Evolutionary conservation across 2,329 filamentous ascomycete genomes (phyloP), one percentile per base, ranked within the genome.

Genomic region (Microcera coccophila): DNA sequence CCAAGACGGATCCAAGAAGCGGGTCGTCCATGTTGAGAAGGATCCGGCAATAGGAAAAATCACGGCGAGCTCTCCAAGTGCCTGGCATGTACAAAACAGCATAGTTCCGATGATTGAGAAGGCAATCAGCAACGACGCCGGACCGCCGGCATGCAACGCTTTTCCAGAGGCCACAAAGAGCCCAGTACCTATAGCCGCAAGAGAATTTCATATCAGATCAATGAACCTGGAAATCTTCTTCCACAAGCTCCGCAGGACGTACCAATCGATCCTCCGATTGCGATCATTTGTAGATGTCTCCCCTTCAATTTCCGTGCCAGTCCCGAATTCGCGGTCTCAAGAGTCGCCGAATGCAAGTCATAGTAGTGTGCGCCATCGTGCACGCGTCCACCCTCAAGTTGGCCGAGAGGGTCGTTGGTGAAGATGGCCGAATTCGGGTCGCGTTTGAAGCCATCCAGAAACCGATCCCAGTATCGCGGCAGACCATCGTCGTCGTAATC

Each of bases 281-380:
- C 91, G 73, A 96, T 96, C 91, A 96, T 96, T 71, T 96, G 90
- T 62, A 96, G 63, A 71, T 97, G 91, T 36, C 90, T 77, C 16
- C 83, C 82, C 68, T 94, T 93, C 54, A 95, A 69, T 63, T 82
- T 84, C 58, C 90, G 76, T 38, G 85, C 81, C 38, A 97, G 74
- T 7, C 85, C 81, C 35, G 87, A 84, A 51, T 83, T 76, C 4
- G 87, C 85, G 2, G 88, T 90, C 60, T 90, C 84, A 52, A 88
- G 68, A 60, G 87, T 76, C 36, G 78, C 81, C 54, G 68, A 66
- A 20, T 71, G 72, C 39, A 81, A 51, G 55, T 81, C 77, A 53
- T 75, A 81, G 59, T 76, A 76, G 44, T 77, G 73, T 2, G 66
- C 56, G 41, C 66, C 67, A 47, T 68, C 63, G 46, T 67, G 61